Evolutionary conservation across 2,329 filamentous ascomycete species (phyloP).

Genomic region (Cercospora nicotianae): DNA sequence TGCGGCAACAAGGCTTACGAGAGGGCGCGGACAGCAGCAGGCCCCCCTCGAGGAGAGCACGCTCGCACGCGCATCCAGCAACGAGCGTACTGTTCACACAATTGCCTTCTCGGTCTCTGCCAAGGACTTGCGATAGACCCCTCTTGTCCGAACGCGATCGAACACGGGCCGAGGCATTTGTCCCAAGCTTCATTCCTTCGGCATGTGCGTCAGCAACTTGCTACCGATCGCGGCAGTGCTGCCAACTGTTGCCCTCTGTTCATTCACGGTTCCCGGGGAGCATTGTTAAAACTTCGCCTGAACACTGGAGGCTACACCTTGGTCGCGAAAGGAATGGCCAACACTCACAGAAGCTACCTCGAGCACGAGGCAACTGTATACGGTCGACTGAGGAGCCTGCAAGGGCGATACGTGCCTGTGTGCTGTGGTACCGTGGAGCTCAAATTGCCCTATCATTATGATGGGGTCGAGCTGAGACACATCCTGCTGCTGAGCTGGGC

Average conservation of each 20-base stretch:
- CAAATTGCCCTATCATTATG: conserved; percentile 2
- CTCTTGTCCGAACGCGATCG: background rate
- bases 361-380: conserved; percentile 6
- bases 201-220: background rate
- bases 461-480: conserved; percentile 3
- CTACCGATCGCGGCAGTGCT: background rate
- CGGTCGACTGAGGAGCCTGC: conserved; percentile 5
- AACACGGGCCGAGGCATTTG: background rate
- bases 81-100: background rate
- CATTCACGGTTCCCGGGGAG: background rate
- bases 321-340: conserved; percentile 8
- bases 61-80: background rate
- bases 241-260: background rate
- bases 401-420: conserved; percentile 10
- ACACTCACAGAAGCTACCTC: conserved; percentile 2
- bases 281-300: background rate
- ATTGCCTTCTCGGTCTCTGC: background rate
- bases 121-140: background rate
- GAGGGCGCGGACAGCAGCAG: background rate
- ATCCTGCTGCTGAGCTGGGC: conserved; percentile 9
- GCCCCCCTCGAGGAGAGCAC: background rate
- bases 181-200: background rate
- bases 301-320: background rate
- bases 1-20: background rate
- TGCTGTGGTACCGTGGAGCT: conserved; percentile 3